A percentile compares a stretch with the other conserved stretches of the same genome.
Evolutionary conservation across 768 basidiomycete genomes (phyloP).

Genomic region (Boletus huronensis): DNA sequence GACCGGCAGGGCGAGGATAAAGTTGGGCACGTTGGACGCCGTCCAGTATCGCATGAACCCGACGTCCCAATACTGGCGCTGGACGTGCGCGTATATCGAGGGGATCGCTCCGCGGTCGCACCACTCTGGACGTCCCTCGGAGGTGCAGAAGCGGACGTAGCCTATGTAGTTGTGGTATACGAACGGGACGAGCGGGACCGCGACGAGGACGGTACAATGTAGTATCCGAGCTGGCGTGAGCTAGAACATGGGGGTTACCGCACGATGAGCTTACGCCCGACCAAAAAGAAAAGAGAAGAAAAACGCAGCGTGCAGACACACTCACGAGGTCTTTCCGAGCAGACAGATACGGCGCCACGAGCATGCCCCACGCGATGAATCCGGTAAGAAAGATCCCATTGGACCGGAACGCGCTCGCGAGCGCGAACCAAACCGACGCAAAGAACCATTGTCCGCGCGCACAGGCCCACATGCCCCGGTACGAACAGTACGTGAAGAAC

Average conservation of each 20-base stretch:
- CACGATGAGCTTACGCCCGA: not conserved
- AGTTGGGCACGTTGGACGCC: constrained; percentile 78
- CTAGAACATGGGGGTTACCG: constrained; percentile 22
- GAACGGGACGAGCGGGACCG: constrained; percentile 62
- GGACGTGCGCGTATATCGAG: constrained; percentile 78
- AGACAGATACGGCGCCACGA: constrained; percentile 51
- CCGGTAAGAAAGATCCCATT: constrained; percentile 77
- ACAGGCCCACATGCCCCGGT: constrained; percentile 42
- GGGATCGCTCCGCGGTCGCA: constrained; percentile 53
- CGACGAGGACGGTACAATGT: constrained; percentile 40
- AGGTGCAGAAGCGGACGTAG: constrained; percentile 62
- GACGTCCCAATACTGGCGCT: constrained; percentile 80
- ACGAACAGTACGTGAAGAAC: constrained; percentile 79
- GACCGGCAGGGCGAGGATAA: constrained; percentile 73
- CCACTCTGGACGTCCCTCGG: constrained; percentile 47
- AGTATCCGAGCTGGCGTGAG: constrained; percentile 32
- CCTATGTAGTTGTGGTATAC: constrained; percentile 65
- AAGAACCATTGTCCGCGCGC: constrained; percentile 42
- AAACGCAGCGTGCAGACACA: constrained; percentile 1
- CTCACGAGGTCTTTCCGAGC: constrained; percentile 30
- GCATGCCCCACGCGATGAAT: constrained; percentile 72
- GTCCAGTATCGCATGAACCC: constrained; percentile 91
- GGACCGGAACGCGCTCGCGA: constrained; percentile 67
- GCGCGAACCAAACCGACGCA: constrained; percentile 59
- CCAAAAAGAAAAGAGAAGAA: not conserved